These are phyloP conservation scores for Botrytis byssoidea DNA, from an alignment of 2,329 filamentous ascomycete genomes.

Conservation along the genomic window DNA sequence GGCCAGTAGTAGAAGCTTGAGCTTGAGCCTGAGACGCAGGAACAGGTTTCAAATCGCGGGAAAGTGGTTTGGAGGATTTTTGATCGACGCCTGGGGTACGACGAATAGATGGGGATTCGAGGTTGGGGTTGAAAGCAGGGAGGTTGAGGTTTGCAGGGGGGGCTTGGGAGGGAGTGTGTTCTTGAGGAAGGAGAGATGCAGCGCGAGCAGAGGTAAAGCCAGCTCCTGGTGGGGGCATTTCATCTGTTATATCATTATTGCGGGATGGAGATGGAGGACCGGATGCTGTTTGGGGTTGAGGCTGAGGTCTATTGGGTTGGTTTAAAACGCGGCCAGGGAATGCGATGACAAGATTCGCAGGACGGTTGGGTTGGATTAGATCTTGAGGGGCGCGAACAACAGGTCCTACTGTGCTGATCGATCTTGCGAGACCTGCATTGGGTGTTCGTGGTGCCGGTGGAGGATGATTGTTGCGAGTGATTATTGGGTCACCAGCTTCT, in stretches of 20 bases:
- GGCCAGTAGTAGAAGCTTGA: constrained; percentile 30
- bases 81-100: constrained; percentile 89
- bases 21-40: constrained; percentile 38
- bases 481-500: constrained; percentile 24
- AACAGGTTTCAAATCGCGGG: constrained; percentile 54
- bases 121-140: constrained; percentile 68
- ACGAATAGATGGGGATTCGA: constrained; percentile 80
- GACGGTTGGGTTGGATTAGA: constrained; percentile 22
- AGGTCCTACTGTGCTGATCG: constrained; percentile 28
- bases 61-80: constrained; percentile 68
- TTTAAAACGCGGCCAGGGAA: constrained; percentile 34
- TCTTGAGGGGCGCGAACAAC: constrained; percentile 29
- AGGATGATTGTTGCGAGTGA: constrained; percentile 22
- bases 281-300: not conserved
- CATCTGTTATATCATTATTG: constrained; percentile 23
- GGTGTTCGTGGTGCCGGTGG: constrained; percentile 38
- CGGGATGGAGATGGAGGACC: constrained; percentile 31
- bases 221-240: constrained; percentile 32
- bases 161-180: constrained; percentile 25
- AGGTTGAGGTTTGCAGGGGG: constrained; percentile 46
- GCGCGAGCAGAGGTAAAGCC: constrained; percentile 72
- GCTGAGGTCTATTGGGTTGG: constrained; percentile 36
- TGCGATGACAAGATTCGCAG: constrained; percentile 24
- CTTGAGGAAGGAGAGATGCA: constrained; percentile 54
- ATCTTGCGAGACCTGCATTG: constrained; percentile 34